Percentiles rank a stretch among this genome's conserved stretches.
These are phyloP conservation scores for Ceratocystis lukuohia DNA, from an alignment of 2,329 filamentous ascomycete species.

Conservation along the genomic window DNA sequence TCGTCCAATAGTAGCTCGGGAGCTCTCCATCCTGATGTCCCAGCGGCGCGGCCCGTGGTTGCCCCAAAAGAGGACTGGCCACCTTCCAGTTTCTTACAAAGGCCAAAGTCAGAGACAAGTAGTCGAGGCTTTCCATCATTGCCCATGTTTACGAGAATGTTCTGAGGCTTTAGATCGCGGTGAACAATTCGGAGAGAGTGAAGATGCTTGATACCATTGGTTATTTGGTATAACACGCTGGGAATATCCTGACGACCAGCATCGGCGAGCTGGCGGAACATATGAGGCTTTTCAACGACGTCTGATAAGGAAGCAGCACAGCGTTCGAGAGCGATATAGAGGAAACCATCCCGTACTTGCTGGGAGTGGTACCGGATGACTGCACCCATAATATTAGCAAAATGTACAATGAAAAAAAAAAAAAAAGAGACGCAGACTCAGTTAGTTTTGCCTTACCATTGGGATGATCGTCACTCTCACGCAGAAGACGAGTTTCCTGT, in stretches of 20 bases:
- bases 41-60: conserved; percentile 83
- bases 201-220: conserved; percentile 74
- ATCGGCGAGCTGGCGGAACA: conserved; percentile 54
- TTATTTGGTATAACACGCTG: conserved; percentile 74
- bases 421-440: background rate
- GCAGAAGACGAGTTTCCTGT: conserved; percentile 77
- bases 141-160: conserved; percentile 73
- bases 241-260: conserved; percentile 64
- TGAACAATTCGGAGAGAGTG: conserved; percentile 91
- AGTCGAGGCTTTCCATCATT: conserved; percentile 62
- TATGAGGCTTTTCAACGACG: conserved; percentile 62
- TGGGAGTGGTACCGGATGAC: conserved; percentile 95
- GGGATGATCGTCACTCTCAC: conserved; percentile 88
- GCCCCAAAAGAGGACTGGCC: conserved; percentile 90
- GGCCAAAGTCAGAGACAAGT: conserved; percentile 90
- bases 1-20: conserved; percentile 82
- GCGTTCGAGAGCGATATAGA: conserved; percentile 91
- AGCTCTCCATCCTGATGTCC: conserved; percentile 91
- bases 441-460: conserved; percentile 43
- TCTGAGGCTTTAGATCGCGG: conserved; percentile 92
- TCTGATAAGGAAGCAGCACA: conserved; percentile 91
- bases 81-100: conserved; percentile 93
- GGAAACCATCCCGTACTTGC: conserved; percentile 73
- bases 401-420: background rate
- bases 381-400: conserved; percentile 27